Evolutionary conservation across 306 rosid genomes (phyloP).

Genomic region (Vachellia collinsii): DNA sequence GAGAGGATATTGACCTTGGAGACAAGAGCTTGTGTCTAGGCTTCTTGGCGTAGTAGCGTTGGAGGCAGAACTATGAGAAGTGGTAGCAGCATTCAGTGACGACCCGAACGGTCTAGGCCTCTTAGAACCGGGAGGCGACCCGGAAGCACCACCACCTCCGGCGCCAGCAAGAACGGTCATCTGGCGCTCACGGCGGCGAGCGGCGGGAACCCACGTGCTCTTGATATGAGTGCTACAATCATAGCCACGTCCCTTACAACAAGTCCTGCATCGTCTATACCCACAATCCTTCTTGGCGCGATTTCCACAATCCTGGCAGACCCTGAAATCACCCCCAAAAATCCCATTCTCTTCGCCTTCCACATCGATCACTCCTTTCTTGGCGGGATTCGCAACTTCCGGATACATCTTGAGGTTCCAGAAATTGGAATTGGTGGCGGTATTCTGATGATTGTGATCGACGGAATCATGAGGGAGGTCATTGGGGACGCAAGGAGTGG

Average conservation of each 20-base stretch:
- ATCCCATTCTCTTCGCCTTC: constrained; percentile 35
- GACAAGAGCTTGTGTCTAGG: constrained; percentile 51
- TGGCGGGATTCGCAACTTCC: constrained; percentile 36
- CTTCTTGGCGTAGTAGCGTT: constrained; percentile 57
- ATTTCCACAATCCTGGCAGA: constrained; percentile 82
- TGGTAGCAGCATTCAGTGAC: constrained; percentile 46
- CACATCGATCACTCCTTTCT: constrained; percentile 36
- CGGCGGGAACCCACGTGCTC: constrained; percentile 84
- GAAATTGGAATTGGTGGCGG: constrained; percentile 6
- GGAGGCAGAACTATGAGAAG: constrained; percentile 63
- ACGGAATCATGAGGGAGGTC: constrained; percentile 23
- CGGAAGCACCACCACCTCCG: constrained; percentile 36
- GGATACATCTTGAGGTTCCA: constrained; percentile 61
- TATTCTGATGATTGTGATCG: background rate
- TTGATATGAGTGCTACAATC: constrained; percentile 74
- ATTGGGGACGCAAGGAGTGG: constrained; percentile 56
- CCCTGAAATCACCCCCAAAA: constrained; percentile 48
- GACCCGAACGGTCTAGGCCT: constrained; percentile 53
- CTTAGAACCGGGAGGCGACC: constrained; percentile 62
- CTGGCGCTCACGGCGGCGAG: constrained; percentile 64
- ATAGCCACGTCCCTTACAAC: constrained; percentile 76
- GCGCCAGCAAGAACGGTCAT: constrained; percentile 31
- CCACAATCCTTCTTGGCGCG: constrained; percentile 82
- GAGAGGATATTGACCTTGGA: constrained; percentile 56
- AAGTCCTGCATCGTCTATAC: constrained; percentile 72